Conservation (phyloP, 202 grass and related monocot genomes). For the Panicum hallii region DNA sequence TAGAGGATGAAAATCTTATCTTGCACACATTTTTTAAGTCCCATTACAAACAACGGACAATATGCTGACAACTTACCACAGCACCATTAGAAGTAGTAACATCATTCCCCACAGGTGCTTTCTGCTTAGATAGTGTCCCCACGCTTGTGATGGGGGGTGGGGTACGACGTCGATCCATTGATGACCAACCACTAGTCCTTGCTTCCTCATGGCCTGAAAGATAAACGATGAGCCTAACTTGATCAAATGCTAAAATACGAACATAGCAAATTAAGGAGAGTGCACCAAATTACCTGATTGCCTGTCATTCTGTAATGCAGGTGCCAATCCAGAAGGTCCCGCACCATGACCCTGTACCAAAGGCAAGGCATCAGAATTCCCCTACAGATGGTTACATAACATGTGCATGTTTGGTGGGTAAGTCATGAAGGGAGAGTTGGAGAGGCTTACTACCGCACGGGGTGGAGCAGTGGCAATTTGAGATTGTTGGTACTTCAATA, state of each 20-base stretch:
- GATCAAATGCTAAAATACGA: slow-evolving; percentile 31
- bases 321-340: slow-evolving; percentile 76
- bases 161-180: slow-evolving; percentile 65
- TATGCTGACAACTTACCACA: slow-evolving; percentile 61
- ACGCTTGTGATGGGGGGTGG: slow-evolving; percentile 67
- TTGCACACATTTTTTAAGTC: not conserved
- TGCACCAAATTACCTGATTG: slow-evolving; percentile 66
- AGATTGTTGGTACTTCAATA: slow-evolving; percentile 97
- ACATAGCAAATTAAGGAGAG: slow-evolving; percentile 24
- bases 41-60: not conserved
- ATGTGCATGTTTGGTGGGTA: slow-evolving; percentile 10
- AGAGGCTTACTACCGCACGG: slow-evolving; percentile 57
- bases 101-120: slow-evolving; percentile 77
- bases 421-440: not conserved
- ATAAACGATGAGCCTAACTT: slow-evolving; percentile 30
- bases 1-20: slow-evolving; percentile 13
- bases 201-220: slow-evolving; percentile 79
- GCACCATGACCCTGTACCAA: slow-evolving; percentile 65
- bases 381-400: slow-evolving; percentile 5
- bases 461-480: slow-evolving; percentile 89
- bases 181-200: slow-evolving; percentile 81
- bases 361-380: slow-evolving; percentile 28
- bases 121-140: slow-evolving; percentile 72
- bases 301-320: slow-evolving; percentile 76
- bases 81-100: slow-evolving; percentile 58